Evolutionary conservation across 495 filamentous ascomycete species (phyloP), one percentile per base, ranked within the genome.

Genomic region (Penicillium cosmopolitanum): DNA sequence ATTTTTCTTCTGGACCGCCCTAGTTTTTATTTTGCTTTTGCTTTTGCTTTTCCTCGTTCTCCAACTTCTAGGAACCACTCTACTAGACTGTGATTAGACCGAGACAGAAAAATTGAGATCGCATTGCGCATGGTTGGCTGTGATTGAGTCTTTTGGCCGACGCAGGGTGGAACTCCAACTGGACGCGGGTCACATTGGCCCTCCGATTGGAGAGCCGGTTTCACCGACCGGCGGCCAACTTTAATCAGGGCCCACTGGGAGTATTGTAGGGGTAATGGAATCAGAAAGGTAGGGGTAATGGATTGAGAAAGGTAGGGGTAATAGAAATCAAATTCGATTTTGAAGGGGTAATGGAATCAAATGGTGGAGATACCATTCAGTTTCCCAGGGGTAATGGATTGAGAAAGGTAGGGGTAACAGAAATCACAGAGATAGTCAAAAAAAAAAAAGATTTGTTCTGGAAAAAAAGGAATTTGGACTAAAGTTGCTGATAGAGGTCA

Each of bases 81-180:
- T 11, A 40, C 43, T 11, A 50, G 15, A 47, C 46, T 18, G 40
- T 15, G 31, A 36, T 25, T 9, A 35, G 42, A 38, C 11, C 38
- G 15, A 7, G n/a, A 38, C 33, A 46, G 18, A 47, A 21, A 44
- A 7, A 15, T 16, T 36, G 18, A 33, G 36, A 28, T 9, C 38
- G 21, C 42, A 21, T 35, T 35, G 25, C 43, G 18, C 33, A 19
- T 34, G 43, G 56, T 48, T 50, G 61, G 60, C 63, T 54, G 42
- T 65, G 65, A 66, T 68, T 68, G 62, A 68, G 34, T 66, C 59
- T 46, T 62, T 62, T 58, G 57, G 56, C 66, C 64, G 67, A 69
- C 15, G 35, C 8, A 10, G 9, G 10, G 43, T 46, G 42, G 57
- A 56, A 58, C 65, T 50, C 67, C 61, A 67, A 67, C 15, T 53